These are phyloP conservation scores for Symbiodinium pilosum DNA, from an alignment of 73 alveolate genomes.

Conservation along the genomic window DNA sequence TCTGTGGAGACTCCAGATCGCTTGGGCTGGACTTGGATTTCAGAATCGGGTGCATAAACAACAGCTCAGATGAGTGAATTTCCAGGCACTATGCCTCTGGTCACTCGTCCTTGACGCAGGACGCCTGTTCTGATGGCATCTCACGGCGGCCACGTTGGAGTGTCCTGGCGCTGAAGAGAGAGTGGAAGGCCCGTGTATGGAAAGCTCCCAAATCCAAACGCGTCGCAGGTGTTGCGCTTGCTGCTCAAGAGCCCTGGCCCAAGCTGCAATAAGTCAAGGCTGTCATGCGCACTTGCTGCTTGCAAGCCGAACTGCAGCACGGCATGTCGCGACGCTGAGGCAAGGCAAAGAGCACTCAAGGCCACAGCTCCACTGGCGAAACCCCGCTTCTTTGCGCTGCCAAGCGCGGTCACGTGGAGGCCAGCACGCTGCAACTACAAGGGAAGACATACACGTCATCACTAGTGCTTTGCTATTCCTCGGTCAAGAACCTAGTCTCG, in stretches of 20 bases:
- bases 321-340: constrained; percentile 3
- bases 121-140: constrained; percentile 63
- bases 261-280: background rate
- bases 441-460: no score
- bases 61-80: no score
- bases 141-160: constrained; percentile 82
- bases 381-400: constrained; percentile 89
- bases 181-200: background rate
- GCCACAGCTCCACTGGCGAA: constrained; percentile 31
- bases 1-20: constrained; percentile 58
- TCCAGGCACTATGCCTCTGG: no score
- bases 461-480: no score
- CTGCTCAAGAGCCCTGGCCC: constrained; percentile 35
- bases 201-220: background rate
- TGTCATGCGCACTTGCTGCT: background rate
- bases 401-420: constrained; percentile 86
- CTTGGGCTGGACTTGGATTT: constrained; percentile 42
- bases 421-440: background rate
- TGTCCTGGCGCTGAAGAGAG: background rate
- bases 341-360: background rate
- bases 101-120: no score
- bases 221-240: constrained; percentile 27
- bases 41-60: no score
- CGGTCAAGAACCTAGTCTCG: no score
- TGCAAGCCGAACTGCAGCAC: background rate